Conservation (phyloP, 768 basidiomycete species). For the Termitomyces sp. region DNA sequence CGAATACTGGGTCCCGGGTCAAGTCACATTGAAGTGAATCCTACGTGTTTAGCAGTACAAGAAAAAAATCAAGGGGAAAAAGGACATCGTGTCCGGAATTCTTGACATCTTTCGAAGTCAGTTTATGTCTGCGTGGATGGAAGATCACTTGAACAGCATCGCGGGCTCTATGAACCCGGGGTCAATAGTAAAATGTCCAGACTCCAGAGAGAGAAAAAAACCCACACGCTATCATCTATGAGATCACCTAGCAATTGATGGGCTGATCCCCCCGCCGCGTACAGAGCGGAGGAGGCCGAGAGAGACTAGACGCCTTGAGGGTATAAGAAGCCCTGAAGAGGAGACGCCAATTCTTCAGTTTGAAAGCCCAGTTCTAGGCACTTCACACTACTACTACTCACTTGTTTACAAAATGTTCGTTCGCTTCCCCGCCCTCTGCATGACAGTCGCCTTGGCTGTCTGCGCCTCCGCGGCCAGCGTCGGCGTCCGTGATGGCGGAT, state of each 20-base stretch:
- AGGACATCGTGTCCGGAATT: neutral
- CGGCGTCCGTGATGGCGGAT: neutral
- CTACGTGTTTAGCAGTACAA: neutral
- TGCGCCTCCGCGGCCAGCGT: constrained; percentile 11
- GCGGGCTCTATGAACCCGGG: neutral
- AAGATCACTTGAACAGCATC: neutral
- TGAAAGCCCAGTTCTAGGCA: constrained; percentile 7
- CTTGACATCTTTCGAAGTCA: neutral
- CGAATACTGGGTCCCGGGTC: neutral
- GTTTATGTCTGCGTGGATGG: neutral
- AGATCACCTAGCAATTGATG: neutral
- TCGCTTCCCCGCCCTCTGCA: constrained; percentile 10
- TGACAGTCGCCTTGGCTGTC: constrained; percentile 11
- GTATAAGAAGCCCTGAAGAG: constrained; percentile 1
- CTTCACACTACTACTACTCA: neutral
- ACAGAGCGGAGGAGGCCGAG: neutral
- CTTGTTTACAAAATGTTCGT: constrained; percentile 8
- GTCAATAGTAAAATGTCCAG: neutral
- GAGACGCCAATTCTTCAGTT: constrained; percentile 4
- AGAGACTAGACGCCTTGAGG: neutral
- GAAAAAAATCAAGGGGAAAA: neutral
- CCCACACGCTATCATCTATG: constrained; percentile 1
- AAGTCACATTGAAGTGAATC: neutral
- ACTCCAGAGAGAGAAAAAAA: neutral
- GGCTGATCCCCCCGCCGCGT: neutral